Evolutionary conservation across 768 basidiomycete species (phyloP), one percentile per base, ranked within the genome.

Genomic region (Lactifluus piperatus): DNA sequence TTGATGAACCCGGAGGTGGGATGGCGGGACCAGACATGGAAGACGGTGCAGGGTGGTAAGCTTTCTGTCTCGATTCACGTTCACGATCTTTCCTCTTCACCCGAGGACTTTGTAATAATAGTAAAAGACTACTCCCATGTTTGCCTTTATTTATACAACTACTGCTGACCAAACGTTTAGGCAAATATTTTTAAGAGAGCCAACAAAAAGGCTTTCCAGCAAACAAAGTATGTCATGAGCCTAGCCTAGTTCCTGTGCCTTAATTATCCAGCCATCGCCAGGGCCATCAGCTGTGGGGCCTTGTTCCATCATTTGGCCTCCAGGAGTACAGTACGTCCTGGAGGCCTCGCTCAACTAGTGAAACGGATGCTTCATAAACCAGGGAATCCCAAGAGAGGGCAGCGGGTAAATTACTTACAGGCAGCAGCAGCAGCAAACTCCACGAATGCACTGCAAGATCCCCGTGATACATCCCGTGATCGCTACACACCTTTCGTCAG

Each of bases 341-440:
- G 52, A 62, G 44, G 63, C 52, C 30, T 29, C 41, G 13, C 14
- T 51, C 56, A 57, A 45, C 56, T 64, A 44, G 14, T 44, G 18
- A 26, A 20, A 14, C 14, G 27, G 29, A 20, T 30, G 46, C 46
- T 20, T 56, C 48, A 43, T 39, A 10, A 24, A 32, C 32, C 48
- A 18, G 32, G 36, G 39, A 22, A 43, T 22, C 4, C 5, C 27
- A 6, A n/a, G 4, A 16, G 0, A 5, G 27, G 14, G 45, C n/a
- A n/a, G n/a, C n/a, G n/a, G 26, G 27, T 20, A 11, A 36, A 29
- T 41, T 45, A 62, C 70, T 49, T 60, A 76, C 73, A 75, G 66
- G 69, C 75, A 80, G 65, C 77, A 79, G 48, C 75, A 70, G 58
- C 75, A 74, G 14, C n/a, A n/a, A n/a, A n/a, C n/a, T n/a, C 60